Base-by-base conservation (phyloP, 2,329 filamentous ascomycete genomes). In the Claviceps quebecensis region DNA sequence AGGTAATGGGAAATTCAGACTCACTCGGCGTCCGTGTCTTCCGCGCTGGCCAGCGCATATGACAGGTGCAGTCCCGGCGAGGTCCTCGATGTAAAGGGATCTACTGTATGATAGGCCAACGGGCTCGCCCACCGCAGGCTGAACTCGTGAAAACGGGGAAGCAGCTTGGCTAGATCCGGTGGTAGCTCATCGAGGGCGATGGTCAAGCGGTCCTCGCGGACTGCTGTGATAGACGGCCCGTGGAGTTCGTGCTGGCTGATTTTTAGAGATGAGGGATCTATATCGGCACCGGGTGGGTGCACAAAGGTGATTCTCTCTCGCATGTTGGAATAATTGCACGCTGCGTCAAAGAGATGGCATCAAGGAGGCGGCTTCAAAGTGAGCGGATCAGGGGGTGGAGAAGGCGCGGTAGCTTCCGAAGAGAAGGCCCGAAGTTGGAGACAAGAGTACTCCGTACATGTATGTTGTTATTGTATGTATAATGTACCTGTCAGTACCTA, bases 11-110 rank as follows among this genome's bases (percentile, higher is more conserved):
- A 49, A n/a, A 5, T 17, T 40, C 19, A n/a, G 34, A 49, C 47
- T 46, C 38, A 61, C 60, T 44, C 55, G 63, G 63, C 53, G 44
- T 49, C 62, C 53, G 44, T 48, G 45, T 29, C 52, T 51, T 44
- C 29, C 43, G 55, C 43, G 26, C 50, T 51, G 11, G 50, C 26
- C 0, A 85, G 84, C 0, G 84, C 86, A 63, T 83, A 89, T 59
- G 86, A 86, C 26, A 89, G 72, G 70, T 96, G 89, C 22, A 97
- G 70, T 2, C 91, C 91, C 0, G 90, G 83, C 2, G 87, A 81
- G 14, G 89, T 67, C 53, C 86, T 78, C 49, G 88, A 88, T 44
- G 78, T 72, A 60, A 93, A 84, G 1, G 90, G 90, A 40, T 82
- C 74, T 45, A 83, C 70, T 1, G 77, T 71, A 40, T 77, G 69